Conservation (phyloP, 352 stramenopile species). For the Phytophthora lateralis region DNA sequence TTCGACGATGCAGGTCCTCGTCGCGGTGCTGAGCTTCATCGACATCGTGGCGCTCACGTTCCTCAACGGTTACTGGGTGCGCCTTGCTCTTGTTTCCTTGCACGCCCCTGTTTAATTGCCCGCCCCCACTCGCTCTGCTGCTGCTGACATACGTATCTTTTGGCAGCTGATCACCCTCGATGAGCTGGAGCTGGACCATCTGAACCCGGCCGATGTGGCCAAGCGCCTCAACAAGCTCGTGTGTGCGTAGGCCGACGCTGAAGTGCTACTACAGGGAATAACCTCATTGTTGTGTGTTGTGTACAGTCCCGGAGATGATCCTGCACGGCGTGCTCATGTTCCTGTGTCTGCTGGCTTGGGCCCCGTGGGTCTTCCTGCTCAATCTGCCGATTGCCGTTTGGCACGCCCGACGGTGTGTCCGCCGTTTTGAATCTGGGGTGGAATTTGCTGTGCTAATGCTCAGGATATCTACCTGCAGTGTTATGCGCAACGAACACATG, state of each 20-base stretch:
- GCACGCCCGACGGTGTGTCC: constrained; percentile 66
- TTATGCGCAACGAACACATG: constrained; percentile 81
- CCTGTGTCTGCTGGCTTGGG: constrained; percentile 74
- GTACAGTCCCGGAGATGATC: constrained; percentile 79
- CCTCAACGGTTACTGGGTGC: constrained; percentile 87
- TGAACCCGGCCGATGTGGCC: constrained; percentile 86
- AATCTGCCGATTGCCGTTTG: constrained; percentile 81
- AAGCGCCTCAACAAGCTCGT: constrained; percentile 88
- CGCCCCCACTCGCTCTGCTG: not conserved
- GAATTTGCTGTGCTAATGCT: not conserved
- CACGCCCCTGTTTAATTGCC: not conserved
- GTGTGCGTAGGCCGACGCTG: constrained; percentile 41
- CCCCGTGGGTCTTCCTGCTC: constrained; percentile 78
- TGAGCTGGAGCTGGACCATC: constrained; percentile 85
- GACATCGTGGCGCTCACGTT: constrained; percentile 88
- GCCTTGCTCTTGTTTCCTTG: constrained; percentile 9
- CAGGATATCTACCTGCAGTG: constrained; percentile 24
- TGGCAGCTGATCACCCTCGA: constrained; percentile 82
- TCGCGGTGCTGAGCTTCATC: constrained; percentile 83
- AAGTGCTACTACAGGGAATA: not conserved
- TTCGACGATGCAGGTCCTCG: constrained; percentile 66
- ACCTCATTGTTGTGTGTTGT: constrained; percentile 10
- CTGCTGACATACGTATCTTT: constrained; percentile 18
- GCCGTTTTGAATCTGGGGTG: not conserved
- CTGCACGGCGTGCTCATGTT: constrained; percentile 79